Evolutionary conservation across 176 grass and related monocot genomes (phyloP), one percentile per base, ranked within the genome.

Genomic region (Cocos nucifera): DNA sequence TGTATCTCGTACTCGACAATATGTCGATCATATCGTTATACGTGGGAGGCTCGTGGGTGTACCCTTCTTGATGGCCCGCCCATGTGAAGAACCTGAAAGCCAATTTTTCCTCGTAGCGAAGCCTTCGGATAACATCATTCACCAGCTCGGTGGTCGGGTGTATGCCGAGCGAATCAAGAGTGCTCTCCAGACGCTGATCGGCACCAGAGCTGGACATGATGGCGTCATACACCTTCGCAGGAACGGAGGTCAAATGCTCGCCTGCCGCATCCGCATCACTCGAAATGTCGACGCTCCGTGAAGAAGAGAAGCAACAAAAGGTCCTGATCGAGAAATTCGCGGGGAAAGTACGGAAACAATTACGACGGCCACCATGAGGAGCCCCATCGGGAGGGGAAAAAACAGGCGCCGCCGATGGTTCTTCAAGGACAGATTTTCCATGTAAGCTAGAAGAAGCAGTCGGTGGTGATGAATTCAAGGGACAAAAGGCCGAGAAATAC

Each of bases 1-100:
- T 97, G 78, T 97, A 97, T n/a, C 75, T 55, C n/a, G 87, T 97
- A 70, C 84, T 77, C 10, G 87, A 97, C 65, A 97, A 83, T 57
- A 91, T 71, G 56, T 97, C 93, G 49, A 97, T 91, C 66, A 97
- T 77, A 50, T 80, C 76, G 71, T 80, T 85, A 70, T 91, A 97
- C 6, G 72, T 75, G n/a, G 18, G 27, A 6, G 81, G 72, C 25
- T 85, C 75, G 61, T 97, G 93, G 58, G 9, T 59, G 73, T 97
- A 97, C 14, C 56, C 73, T n/a, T 69, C 69, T 76, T 83, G 84
- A 55, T 65, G 74, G 15, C 75, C 71, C 0, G 74, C 81, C 84
- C 87, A 97, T 25, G 74, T 73, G 73, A 97, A 91, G 76, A 97
- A 97, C 9, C 81, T 61, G 69, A 97, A 91, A 16, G 87, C 81